Percentiles rank a stretch among this genome's conserved stretches.
Evolutionary conservation across 2,329 filamentous ascomycete genomes (phyloP).

Genomic region (Fusarium longipes): DNA sequence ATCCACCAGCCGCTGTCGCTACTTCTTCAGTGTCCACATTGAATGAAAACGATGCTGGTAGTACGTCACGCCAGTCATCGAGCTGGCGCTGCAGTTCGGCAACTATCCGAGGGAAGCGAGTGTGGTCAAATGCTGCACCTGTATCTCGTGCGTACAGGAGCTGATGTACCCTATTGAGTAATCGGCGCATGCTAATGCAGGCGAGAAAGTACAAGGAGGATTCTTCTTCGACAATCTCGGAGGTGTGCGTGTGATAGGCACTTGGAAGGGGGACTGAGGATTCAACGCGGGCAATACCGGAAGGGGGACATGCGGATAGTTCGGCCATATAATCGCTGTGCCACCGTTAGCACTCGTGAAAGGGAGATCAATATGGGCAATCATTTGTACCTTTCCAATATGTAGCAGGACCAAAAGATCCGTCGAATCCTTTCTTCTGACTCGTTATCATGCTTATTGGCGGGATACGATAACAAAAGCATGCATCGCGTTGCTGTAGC

Average conservation of each 20-base stretch:
- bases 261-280: constrained; percentile 62
- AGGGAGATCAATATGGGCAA: too few relatives aligned
- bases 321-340: constrained; percentile 64
- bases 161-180: constrained; percentile 61
- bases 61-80: constrained; percentile 60
- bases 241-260: constrained; percentile 58
- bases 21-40: constrained; percentile 48
- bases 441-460: constrained; percentile 50
- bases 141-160: constrained; percentile 60
- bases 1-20: constrained; percentile 57
- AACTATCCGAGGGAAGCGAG: constrained; percentile 60
- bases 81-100: constrained; percentile 61
- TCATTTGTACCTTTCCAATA: constrained; percentile 65
- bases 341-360: neutral
- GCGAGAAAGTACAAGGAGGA: constrained; percentile 65
- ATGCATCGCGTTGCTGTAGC: constrained; percentile 62
- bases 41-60: constrained; percentile 58
- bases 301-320: constrained; percentile 61
- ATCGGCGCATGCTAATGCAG: constrained; percentile 62
- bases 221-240: constrained; percentile 55
- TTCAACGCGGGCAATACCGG: constrained; percentile 63
- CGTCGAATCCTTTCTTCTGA: constrained; percentile 61
- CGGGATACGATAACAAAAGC: constrained; percentile 59
- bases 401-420: constrained; percentile 67
- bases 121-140: constrained; percentile 57